Percentiles rank a stretch among this genome's conserved stretches.
Evolutionary conservation across 257 asterid species (phyloP).

Genomic region (Cruciata laevipes): DNA sequence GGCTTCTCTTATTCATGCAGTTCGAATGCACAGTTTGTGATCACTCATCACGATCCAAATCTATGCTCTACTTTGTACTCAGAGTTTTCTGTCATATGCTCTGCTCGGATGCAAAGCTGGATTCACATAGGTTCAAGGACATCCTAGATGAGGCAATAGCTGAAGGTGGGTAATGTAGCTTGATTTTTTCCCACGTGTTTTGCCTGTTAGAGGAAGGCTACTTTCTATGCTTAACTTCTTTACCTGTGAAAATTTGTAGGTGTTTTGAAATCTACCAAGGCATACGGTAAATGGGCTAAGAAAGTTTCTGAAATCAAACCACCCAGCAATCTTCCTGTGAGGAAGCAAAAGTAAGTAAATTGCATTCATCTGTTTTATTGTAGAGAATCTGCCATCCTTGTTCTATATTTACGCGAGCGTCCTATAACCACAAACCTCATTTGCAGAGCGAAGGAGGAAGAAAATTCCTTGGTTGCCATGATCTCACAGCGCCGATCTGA

Average conservation of each 20-base stretch:
- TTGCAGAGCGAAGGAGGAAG: constrained; percentile 51
- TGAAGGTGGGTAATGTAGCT: constrained; percentile 38
- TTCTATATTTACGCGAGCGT: background rate
- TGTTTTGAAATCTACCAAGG: constrained; percentile 56
- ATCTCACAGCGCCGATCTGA: constrained; percentile 70
- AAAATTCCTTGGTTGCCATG: constrained; percentile 61
- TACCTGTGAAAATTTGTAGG: constrained; percentile 29
- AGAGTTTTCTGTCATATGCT: constrained; percentile 94
- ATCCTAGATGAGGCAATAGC: constrained; percentile 69
- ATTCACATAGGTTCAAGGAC: constrained; percentile 95
- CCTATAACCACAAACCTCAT: background rate
- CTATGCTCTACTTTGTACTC: constrained; percentile 13
- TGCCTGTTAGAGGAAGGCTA: background rate
- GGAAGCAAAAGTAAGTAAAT: constrained; percentile 54
- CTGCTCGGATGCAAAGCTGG: constrained; percentile 77
- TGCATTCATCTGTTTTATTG: background rate
- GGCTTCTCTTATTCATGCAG: background rate
- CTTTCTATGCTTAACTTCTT: background rate
- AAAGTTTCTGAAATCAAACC: constrained; percentile 71
- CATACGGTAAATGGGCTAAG: constrained; percentile 81
- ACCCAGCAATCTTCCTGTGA: constrained; percentile 74
- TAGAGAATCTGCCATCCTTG: background rate
- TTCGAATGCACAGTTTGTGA: background rate
- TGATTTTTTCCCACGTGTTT: background rate
- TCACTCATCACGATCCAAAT: too few species aligned